These are phyloP conservation scores for Anthostomella pinea DNA, from an alignment of 2,329 filamentous ascomycete species.

Conservation along the genomic window DNA sequence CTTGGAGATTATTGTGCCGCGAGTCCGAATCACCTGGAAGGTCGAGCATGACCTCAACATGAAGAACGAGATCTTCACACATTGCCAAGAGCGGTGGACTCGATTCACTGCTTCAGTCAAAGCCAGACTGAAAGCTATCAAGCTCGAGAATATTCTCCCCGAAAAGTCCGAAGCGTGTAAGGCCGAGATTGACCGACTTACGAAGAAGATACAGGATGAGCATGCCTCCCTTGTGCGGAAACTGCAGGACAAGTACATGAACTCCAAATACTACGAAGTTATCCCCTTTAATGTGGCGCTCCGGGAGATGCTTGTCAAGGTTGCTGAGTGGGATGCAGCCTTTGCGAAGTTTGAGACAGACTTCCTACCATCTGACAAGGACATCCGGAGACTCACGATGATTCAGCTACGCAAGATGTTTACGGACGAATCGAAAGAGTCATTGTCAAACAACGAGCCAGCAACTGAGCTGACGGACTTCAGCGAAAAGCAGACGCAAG, in stretches of 20 bases:
- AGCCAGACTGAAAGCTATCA: slow-evolving; percentile 79
- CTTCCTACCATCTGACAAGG: slow-evolving; percentile 92
- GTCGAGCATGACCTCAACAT: slow-evolving; percentile 89
- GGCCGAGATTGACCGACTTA: slow-evolving; percentile 74
- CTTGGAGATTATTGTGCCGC: slow-evolving; percentile 89
- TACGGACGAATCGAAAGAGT: slow-evolving; percentile 80
- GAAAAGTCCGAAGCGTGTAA: slow-evolving; percentile 83
- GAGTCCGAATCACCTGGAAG: slow-evolving; percentile 92
- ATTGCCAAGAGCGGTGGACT: slow-evolving; percentile 76
- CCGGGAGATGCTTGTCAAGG: slow-evolving; percentile 87
- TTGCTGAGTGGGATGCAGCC: slow-evolving; percentile 86
- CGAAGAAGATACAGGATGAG: slow-evolving; percentile 79
- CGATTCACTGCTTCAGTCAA: slow-evolving; percentile 88
- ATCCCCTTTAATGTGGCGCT: slow-evolving; percentile 89
- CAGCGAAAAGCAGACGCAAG: slow-evolving; percentile 46
- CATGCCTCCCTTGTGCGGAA: slow-evolving; percentile 70
- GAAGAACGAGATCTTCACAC: slow-evolving; percentile 86
- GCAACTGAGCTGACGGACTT: slow-evolving; percentile 52
- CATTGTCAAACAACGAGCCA: slow-evolving; percentile 68
- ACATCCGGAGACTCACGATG: slow-evolving; percentile 87
- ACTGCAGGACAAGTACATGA: slow-evolving; percentile 86
- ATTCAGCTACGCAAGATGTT: slow-evolving; percentile 95
- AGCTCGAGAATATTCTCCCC: slow-evolving; percentile 83
- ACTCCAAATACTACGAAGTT: slow-evolving; percentile 93
- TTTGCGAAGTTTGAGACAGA: slow-evolving; percentile 91